Evolutionary conservation across 768 basidiomycete genomes (phyloP).

Genomic region (Amanita polypyramis): DNA sequence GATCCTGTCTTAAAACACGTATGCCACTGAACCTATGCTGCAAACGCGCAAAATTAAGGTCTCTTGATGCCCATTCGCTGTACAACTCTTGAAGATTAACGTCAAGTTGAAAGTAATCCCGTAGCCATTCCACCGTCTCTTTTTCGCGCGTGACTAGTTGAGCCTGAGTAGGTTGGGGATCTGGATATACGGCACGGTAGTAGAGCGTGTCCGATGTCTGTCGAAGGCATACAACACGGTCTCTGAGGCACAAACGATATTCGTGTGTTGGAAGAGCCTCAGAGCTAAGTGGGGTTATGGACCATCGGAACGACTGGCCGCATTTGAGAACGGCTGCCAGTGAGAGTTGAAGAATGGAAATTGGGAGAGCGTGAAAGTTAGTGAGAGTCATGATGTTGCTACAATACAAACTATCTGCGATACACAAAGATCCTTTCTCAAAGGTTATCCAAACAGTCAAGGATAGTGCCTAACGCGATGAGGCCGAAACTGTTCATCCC

Average conservation of each 20-base stretch:
- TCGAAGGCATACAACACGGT: slow-evolving; percentile 77
- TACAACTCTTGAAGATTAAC: slow-evolving; percentile 66
- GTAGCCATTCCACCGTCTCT: slow-evolving; percentile 66
- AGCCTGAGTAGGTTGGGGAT: slow-evolving; percentile 23
- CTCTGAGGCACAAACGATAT: slow-evolving; percentile 70
- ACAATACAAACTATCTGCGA: neutral
- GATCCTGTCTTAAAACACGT: slow-evolving; percentile 82
- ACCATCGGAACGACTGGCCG: slow-evolving; percentile 86
- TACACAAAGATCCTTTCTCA: neutral
- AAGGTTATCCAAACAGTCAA: slow-evolving; percentile 43
- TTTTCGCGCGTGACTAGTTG: slow-evolving; percentile 32
- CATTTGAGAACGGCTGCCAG: slow-evolving; percentile 69
- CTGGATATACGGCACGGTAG: slow-evolving; percentile 64
- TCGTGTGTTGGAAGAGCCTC: slow-evolving; percentile 25
- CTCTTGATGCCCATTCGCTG: slow-evolving; percentile 59
- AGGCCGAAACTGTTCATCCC: slow-evolving; percentile 61
- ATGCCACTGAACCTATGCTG: slow-evolving; percentile 69
- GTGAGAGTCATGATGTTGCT: slow-evolving; percentile 14
- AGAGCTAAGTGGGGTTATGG: slow-evolving; percentile 32
- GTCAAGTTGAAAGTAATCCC: slow-evolving; percentile 84
- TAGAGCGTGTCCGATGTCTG: slow-evolving; percentile 59
- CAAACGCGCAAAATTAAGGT: slow-evolving; percentile 63
- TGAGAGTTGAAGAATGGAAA: slow-evolving; percentile 63
- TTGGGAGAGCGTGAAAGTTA: slow-evolving; percentile 48
- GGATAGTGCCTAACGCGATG: slow-evolving; percentile 46